Conservation (phyloP, 228 moss, liverwort and hornwort species). For the Sphagnum magellanicum region DNA sequence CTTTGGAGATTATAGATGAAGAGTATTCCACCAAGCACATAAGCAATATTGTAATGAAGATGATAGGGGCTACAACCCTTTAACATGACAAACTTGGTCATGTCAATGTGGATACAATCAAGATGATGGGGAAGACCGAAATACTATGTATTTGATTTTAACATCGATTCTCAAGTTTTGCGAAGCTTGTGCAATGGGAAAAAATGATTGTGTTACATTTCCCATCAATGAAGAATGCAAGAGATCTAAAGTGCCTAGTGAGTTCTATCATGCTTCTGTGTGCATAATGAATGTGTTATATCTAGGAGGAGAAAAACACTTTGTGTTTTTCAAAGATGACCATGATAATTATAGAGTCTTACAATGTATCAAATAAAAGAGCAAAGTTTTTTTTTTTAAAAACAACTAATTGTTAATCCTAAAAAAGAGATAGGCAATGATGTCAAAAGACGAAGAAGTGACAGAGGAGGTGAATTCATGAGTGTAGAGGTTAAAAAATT, state of each 20-base stretch:
- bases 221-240: background rate
- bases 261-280: background rate
- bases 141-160: background rate
- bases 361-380: background rate
- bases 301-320: background rate
- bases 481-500: background rate
- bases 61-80: background rate
- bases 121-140: background rate
- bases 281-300: background rate
- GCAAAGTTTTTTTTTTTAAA: background rate
- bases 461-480: background rate
- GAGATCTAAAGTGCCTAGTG: background rate
- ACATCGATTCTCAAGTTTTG: background rate
- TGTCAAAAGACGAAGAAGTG: background rate
- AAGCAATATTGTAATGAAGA: background rate
- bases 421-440: background rate
- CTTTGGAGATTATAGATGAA: background rate
- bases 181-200: background rate
- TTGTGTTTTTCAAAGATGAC: background rate
- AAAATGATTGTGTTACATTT: background rate
- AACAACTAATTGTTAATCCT: background rate
- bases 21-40: background rate
- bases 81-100: background rate
- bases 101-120: background rate
- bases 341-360: background rate